phyloP scores from a whole-genome alignment of 371 early-diverging fungal genomes.

The Saksenaea oblongispora region DNA sequence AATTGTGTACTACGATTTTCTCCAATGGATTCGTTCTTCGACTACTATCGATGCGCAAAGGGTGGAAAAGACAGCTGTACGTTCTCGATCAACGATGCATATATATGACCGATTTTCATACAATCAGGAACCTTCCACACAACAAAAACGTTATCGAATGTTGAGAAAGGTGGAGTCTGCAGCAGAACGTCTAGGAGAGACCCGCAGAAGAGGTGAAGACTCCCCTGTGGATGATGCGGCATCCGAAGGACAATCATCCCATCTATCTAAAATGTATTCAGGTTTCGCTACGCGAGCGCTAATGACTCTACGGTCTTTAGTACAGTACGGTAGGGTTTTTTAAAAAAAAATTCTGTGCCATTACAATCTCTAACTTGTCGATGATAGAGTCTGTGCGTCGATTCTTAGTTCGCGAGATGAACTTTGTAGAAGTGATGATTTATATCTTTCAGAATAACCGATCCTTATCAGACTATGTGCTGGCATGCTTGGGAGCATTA shows the following conservation, averaged over 20 bases:
- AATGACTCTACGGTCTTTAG: constrained; percentile 28
- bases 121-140: background rate
- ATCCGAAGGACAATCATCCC: constrained; percentile 11
- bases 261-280: constrained; percentile 23
- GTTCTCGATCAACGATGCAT: background rate
- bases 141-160: constrained; percentile 6
- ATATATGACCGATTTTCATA: background rate
- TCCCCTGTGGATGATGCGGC: constrained; percentile 12
- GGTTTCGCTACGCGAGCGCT: constrained; percentile 40
- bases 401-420: constrained; percentile 33
- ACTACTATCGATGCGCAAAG: background rate
- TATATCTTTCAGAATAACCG: constrained; percentile 36
- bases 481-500: constrained; percentile 40
- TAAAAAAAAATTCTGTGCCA: background rate
- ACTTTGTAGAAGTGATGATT: constrained; percentile 36
- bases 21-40: constrained; percentile 24
- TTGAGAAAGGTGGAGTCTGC: constrained; percentile 26
- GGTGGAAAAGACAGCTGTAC: background rate
- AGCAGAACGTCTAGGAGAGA: constrained; percentile 31
- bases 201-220: constrained; percentile 32
- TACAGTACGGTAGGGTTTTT: constrained; percentile 28
- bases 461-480: constrained; percentile 27
- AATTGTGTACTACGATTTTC: constrained; percentile 21
- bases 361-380: background rate
- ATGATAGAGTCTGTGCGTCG: constrained; percentile 27